Conservation (phyloP, 179 eudicot genomes). For the Corrigiola litoralis region DNA sequence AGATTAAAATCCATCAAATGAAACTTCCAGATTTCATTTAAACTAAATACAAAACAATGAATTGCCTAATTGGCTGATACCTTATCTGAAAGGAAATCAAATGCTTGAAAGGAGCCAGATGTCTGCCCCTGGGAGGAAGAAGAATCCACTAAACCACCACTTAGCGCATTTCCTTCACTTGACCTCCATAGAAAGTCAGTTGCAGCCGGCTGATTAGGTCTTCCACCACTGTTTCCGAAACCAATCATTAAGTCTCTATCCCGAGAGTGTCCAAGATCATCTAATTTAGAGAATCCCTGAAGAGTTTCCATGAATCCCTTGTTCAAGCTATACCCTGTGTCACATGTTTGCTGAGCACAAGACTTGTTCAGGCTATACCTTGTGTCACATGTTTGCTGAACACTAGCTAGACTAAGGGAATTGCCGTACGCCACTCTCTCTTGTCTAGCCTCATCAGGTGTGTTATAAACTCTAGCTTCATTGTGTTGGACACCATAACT, state of each 20-base stretch:
- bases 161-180: constrained; percentile 41
- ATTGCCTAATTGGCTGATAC: constrained; percentile 33
- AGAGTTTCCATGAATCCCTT: constrained; percentile 35
- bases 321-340: constrained; percentile 41
- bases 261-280: constrained; percentile 40
- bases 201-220: constrained; percentile 40
- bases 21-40: background rate
- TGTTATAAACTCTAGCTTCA: constrained; percentile 33
- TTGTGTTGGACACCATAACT: constrained; percentile 40
- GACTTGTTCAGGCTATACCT: constrained; percentile 43
- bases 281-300: constrained; percentile 48
- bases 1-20: background rate
- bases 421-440: constrained; percentile 37
- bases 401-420: constrained; percentile 52
- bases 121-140: constrained; percentile 56
- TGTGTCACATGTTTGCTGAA: constrained; percentile 36
- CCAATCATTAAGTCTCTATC: constrained; percentile 58
- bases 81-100: constrained; percentile 61
- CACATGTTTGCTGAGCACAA: constrained; percentile 38
- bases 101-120: constrained; percentile 46
- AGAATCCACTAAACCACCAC: constrained; percentile 43
- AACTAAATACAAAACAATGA: background rate
- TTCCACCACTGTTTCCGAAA: constrained; percentile 46
- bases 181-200: constrained; percentile 59
- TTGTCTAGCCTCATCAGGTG: constrained; percentile 39